Evolutionary conservation across 495 filamentous ascomycete genomes (phyloP).

Genomic region (Podospora pseudocomata): DNA sequence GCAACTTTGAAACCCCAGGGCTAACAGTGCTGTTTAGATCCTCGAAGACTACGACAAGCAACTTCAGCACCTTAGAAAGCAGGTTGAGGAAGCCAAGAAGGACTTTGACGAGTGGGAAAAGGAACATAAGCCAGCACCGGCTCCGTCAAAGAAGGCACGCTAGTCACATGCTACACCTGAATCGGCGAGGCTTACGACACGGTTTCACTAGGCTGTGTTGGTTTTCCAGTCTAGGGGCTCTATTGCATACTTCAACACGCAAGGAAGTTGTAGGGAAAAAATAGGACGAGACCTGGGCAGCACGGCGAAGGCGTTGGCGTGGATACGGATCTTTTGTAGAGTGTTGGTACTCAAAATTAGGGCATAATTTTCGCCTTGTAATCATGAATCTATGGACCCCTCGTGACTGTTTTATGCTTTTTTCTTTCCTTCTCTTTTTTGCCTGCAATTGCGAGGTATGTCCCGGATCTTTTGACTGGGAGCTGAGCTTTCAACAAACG

Average conservation of each 20-base stretch:
- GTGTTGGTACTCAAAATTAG: not conserved
- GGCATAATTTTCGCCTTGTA: not conserved
- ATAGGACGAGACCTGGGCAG: not conserved
- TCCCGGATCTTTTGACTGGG: not conserved
- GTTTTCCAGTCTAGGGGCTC: not conserved
- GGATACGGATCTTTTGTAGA: not conserved
- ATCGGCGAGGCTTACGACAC: not conserved
- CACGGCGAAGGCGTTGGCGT: not conserved
- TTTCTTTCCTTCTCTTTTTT: not conserved
- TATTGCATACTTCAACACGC: not conserved
- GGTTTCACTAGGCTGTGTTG: not conserved
- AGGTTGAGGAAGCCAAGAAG: constrained; percentile 70
- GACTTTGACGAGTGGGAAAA: constrained; percentile 77
- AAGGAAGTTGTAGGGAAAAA: not conserved
- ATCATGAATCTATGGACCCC: not conserved
- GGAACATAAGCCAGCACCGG: constrained; percentile 40
- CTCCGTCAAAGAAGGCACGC: constrained; percentile 17
- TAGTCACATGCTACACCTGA: not conserved
- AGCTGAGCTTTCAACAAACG: not conserved
- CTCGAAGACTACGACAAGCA: constrained; percentile 87
- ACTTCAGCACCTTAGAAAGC: constrained; percentile 76
- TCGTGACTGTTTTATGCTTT: not conserved
- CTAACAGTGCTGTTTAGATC: constrained; percentile 50
- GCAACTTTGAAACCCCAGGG: constrained; percentile 2
- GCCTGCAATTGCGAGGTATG: not conserved